These are phyloP conservation scores for Mucor mucedo DNA, from an alignment of 371 early-diverging fungal genomes.

Conservation along the genomic window DNA sequence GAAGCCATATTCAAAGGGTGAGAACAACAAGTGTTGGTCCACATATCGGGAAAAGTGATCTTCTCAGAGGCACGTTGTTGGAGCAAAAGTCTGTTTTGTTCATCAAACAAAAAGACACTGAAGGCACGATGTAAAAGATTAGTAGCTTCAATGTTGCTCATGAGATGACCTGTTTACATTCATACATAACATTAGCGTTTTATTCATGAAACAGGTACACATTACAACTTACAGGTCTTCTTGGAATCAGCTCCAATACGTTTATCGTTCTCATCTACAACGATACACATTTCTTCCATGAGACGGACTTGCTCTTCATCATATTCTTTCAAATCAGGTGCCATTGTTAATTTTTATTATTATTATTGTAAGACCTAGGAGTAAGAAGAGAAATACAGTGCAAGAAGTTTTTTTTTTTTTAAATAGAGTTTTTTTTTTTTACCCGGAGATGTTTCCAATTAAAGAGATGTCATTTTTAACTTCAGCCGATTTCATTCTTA, in stretches of 20 bases:
- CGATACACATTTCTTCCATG: constrained; percentile 97
- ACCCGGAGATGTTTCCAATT: no score
- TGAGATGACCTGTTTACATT: constrained; percentile 77
- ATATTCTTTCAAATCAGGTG: constrained; percentile 68
- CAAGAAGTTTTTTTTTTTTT: constrained; percentile 1
- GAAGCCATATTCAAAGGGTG: constrained; percentile 88
- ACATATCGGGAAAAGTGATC: constrained; percentile 96
- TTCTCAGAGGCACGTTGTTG: constrained; percentile 95
- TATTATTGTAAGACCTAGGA: constrained; percentile 6
- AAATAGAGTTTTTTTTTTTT: background rate
- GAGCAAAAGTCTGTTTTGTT: constrained; percentile 78
- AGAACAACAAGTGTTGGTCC: constrained; percentile 98
- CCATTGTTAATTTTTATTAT: constrained; percentile 33
- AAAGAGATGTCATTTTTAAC: background rate
- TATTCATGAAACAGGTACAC: background rate
- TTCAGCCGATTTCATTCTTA: background rate
- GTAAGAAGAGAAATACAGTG: constrained; percentile 4
- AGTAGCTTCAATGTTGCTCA: constrained; percentile 80
- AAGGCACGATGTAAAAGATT: constrained; percentile 96
- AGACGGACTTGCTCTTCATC: constrained; percentile 91
- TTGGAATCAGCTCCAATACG: constrained; percentile 87
- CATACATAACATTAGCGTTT: background rate
- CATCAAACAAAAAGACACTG: constrained; percentile 93
- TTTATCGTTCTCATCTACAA: constrained; percentile 86
- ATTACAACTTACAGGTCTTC: constrained; percentile 80